These are phyloP conservation scores for Paradendryphiella salina DNA, from an alignment of 2,329 filamentous ascomycete species.

Conservation along the genomic window DNA sequence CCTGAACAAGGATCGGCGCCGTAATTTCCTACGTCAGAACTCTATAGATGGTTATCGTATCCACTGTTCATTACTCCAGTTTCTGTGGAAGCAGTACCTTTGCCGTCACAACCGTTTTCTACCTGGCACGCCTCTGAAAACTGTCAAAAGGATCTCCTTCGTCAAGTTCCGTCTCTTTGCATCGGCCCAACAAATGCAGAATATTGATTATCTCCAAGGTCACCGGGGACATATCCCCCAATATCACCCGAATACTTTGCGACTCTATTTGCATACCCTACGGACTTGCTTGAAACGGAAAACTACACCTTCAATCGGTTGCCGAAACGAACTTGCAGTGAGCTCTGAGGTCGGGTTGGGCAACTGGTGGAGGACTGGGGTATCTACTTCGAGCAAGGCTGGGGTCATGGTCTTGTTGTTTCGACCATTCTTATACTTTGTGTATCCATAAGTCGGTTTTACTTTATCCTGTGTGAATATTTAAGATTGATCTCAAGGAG, in stretches of 20 bases:
- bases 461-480: slow-evolving; percentile 27
- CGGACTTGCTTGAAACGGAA: slow-evolving; percentile 21
- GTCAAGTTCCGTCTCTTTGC: slow-evolving; percentile 25
- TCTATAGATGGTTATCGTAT: slow-evolving; percentile 17
- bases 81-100: slow-evolving; percentile 19
- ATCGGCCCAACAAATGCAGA: slow-evolving; percentile 29
- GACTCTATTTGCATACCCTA: slow-evolving; percentile 23
- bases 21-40: slow-evolving; percentile 26
- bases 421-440: slow-evolving; percentile 19
- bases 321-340: slow-evolving; percentile 27
- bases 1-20: slow-evolving; percentile 15
- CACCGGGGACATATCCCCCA: slow-evolving; percentile 25
- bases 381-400: slow-evolving; percentile 31
- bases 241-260: slow-evolving; percentile 25
- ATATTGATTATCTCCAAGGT: slow-evolving; percentile 28
- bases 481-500: slow-evolving; percentile 31
- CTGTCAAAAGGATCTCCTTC: slow-evolving; percentile 27
- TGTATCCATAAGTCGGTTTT: slow-evolving; percentile 22
- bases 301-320: slow-evolving; percentile 29
- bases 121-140: slow-evolving; percentile 16
- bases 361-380: slow-evolving; percentile 37
- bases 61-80: slow-evolving; percentile 25
- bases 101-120: slow-evolving; percentile 14
- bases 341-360: slow-evolving; percentile 19
- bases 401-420: slow-evolving; percentile 22